phyloP scores from a whole-genome alignment of 2,329 filamentous ascomycete genomes.

The Bisporella sp. region DNA sequence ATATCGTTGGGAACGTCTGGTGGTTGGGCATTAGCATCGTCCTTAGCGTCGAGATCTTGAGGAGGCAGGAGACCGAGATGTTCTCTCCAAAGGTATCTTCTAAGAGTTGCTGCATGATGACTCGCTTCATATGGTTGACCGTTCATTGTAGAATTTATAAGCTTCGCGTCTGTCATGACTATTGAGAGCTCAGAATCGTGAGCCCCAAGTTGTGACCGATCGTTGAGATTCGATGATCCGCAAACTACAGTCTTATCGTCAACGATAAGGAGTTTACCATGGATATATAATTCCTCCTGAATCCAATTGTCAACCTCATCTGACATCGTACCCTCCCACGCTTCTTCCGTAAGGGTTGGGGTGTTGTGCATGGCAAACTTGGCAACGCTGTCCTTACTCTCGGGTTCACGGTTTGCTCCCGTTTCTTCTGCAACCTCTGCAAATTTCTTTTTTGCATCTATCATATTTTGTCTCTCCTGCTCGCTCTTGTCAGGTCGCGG shows the following conservation, averaged over 20 bases:
- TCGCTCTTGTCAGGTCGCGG: conserved; percentile 25
- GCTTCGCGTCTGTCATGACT: conserved; percentile 77
- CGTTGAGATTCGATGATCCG: conserved; percentile 86
- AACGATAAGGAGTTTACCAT: conserved; percentile 83
- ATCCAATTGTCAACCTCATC: conserved; percentile 83
- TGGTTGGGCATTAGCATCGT: conserved; percentile 68
- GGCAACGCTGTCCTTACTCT: conserved; percentile 46
- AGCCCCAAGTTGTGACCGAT: conserved; percentile 77
- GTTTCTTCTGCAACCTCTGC: conserved; percentile 37
- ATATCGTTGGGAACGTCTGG: conserved; percentile 63
- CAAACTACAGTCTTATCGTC: conserved; percentile 83
- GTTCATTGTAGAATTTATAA: conserved; percentile 67
- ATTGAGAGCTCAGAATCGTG: conserved; percentile 90
- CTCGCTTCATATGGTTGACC: conserved; percentile 71
- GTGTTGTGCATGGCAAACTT: conserved; percentile 76
- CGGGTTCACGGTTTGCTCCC: conserved; percentile 21
- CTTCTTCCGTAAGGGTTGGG: conserved; percentile 57
- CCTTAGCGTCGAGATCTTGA: conserved; percentile 59
- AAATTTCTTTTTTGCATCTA: conserved; percentile 44
- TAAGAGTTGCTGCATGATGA: conserved; percentile 74
- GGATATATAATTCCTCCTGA: conserved; percentile 93
- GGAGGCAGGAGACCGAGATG: conserved; percentile 76
- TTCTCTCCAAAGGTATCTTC: conserved; percentile 82
- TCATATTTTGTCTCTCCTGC: conserved; percentile 32
- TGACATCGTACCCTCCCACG: conserved; percentile 67